Conservation (phyloP, 306 rosid genomes). For the Canavalia gladiata region DNA sequence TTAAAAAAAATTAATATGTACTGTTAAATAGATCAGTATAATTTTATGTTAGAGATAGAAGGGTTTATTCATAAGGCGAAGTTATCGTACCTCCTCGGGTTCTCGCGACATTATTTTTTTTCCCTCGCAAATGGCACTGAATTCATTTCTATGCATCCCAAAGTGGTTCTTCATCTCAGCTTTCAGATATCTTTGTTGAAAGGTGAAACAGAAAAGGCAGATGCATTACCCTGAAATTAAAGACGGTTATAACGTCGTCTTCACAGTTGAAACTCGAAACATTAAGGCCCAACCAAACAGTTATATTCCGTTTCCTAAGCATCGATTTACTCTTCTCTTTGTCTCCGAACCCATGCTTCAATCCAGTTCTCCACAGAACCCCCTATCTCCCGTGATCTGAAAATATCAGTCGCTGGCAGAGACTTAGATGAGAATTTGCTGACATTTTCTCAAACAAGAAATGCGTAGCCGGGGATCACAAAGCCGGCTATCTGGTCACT, state of each 20-base stretch:
- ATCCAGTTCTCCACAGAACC: not conserved
- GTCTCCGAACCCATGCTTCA: not conserved
- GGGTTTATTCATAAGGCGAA: not conserved
- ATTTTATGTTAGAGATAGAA: too few relatives aligned
- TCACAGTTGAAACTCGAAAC: constrained; percentile 40
- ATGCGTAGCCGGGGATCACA: constrained; percentile 73
- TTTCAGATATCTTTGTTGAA: not conserved
- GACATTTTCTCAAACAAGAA: constrained; percentile 37
- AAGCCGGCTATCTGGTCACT: constrained; percentile 63
- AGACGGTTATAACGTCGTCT: constrained; percentile 51
- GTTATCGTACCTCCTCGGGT: not conserved
- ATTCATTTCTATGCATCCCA: not conserved
- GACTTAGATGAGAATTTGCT: constrained; percentile 42
- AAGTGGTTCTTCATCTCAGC: not conserved
- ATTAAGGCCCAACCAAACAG: constrained; percentile 19
- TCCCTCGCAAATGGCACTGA: constrained; percentile 24
- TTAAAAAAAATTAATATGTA: too few relatives aligned
- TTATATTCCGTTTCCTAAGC: not conserved
- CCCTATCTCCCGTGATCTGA: constrained; percentile 47
- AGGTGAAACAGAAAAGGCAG: constrained; percentile 33
- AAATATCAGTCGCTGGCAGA: not conserved
- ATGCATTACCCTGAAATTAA: constrained; percentile 8
- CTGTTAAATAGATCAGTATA: too few relatives aligned
- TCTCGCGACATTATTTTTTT: not conserved
- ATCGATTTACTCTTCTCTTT: not conserved